Evolutionary conservation across 2,329 filamentous ascomycete genomes (phyloP).

Genomic region (Penicillium sp.): DNA sequence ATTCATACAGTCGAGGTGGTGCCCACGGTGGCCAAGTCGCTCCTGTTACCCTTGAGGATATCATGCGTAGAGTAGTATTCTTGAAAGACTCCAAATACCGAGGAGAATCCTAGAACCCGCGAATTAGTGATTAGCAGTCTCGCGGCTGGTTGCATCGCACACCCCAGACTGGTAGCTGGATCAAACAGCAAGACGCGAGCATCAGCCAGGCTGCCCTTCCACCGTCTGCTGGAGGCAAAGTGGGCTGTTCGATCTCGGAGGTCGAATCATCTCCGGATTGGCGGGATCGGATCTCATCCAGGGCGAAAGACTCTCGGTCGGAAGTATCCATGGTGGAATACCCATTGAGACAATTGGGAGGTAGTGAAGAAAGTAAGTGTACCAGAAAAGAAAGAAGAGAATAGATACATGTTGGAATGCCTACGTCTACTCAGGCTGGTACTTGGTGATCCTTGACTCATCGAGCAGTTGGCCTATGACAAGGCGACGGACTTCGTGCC

Average conservation of each 20-base stretch:
- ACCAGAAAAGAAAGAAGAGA: background rate
- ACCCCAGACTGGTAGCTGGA: conserved; percentile 62
- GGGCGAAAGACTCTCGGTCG: conserved; percentile 3
- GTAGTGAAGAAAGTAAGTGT: no score
- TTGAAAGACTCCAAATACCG: conserved; percentile 46
- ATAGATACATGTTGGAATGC: background rate
- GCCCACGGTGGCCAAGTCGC: conserved; percentile 51
- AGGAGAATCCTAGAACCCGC: conserved; percentile 25
- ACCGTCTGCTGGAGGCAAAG: conserved; percentile 52
- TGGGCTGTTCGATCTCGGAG: conserved; percentile 30
- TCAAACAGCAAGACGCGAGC: conserved; percentile 54
- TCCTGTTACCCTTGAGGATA: conserved; percentile 39
- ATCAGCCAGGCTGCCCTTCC: conserved; percentile 59
- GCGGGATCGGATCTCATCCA: conserved; percentile 4
- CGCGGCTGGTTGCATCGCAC: conserved; percentile 11
- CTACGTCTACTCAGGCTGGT: background rate
- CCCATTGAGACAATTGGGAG: background rate
- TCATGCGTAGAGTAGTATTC: conserved; percentile 47
- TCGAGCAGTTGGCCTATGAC: conserved; percentile 1
- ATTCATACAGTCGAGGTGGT: conserved; percentile 43
- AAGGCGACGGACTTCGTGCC: conserved; percentile 2
- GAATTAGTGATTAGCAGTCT: conserved; percentile 1
- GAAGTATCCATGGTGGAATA: conserved; percentile 12
- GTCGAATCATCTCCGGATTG: conserved; percentile 3
- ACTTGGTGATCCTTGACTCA: conserved; percentile 10